Base-by-base conservation (phyloP, 2,329 filamentous ascomycete species). In the Aspergillus floridensis region DNA sequence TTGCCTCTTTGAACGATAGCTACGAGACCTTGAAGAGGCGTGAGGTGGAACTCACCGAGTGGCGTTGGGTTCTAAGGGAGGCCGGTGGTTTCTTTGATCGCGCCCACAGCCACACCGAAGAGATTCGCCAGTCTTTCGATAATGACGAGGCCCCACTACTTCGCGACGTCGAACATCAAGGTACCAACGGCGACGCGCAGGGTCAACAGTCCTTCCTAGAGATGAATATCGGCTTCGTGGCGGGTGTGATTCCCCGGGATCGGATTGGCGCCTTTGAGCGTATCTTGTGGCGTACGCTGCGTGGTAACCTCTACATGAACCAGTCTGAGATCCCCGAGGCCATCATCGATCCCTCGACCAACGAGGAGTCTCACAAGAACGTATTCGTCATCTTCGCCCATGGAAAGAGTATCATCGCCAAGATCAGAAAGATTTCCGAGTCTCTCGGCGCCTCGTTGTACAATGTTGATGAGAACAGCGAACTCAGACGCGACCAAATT, bases 341-440 rank as follows among this genome's bases (percentile, higher is more conserved):
- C 41, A 89, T 99, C 68, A 84, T 96, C 74, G 91, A 99, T 76
- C 93, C 95, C 16, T 85, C 89, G 73, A 96, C 87, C 80, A 97
- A 98, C 75, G 93, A 98, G 79, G 84, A 91, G 65, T 84, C 96
- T 68, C 87, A 90, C 81, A 99, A 99, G 87, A 99, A 97, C 69
- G 95, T 99, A 58, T 99, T 99, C 72, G 93, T 99, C 72, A 99
- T 99, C 76, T 99, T 99, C 70, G 95, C 95, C 12, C 95, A 99
- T 72, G 95, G 95, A 73, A 96, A 96, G 79, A 93, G 98, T 78
- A 96, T 99, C 68, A 88, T 99, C 70, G 91, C 93, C 72, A 99
- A 99, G 86, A 98, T 99, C 74, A 88, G 95, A 72, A 98, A 97
- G 84, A 98, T 99, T 62, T 98, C 93, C 1, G 95, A 99, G 80